Evolutionary conservation across 257 asterid genomes (phyloP), one percentile per base, ranked within the genome.

Genomic region (Forsythia suspensa): DNA sequence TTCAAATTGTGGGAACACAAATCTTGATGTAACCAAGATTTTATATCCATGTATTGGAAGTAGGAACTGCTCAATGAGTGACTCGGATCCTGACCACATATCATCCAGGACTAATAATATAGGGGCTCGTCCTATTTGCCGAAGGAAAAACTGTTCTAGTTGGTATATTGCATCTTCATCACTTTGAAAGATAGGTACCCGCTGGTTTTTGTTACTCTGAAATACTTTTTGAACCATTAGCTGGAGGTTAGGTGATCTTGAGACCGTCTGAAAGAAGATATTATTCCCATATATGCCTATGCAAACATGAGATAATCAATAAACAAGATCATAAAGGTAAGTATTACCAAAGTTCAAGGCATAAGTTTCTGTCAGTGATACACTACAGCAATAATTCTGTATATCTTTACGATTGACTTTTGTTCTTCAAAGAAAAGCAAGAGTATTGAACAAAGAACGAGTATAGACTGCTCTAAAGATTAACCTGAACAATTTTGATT

Each of bases 11-110:
- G 77, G 81, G 4, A 85, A 82, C 8, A n/a, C 79, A 51, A 0
- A 77, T 72, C 89, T 80, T 1, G 89, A 82, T 67, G 89, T 85
- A 24, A 82, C 85, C 82, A 85, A 55, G 70, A 85, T 57, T 63
- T 80, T 85, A 76, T 69, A 80, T 9, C 74, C 76, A 16, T 44
- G 81, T 74, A 59, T 75, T 24, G 38, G 75, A 8, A 82, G 67
- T n/a, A 44, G 73, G 29, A 85, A 70, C 20, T 75, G 43, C 74
- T 80, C 80, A 12, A 85, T 67, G 15, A 82, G 29, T 4, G 75
- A 77, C 7, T 82, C 85, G 38, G 86, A 71, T 38, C 71, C 77
- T 12, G 71, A 38, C 86, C 84, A 80, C 21, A 85, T 86, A 80
- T 85, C 89, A 52, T 85, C 89, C 55, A 85, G 79, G 66, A 85